phyloP scores from a whole-genome alignment of 345 rosid genomes.

The Camelina neglecta region DNA sequence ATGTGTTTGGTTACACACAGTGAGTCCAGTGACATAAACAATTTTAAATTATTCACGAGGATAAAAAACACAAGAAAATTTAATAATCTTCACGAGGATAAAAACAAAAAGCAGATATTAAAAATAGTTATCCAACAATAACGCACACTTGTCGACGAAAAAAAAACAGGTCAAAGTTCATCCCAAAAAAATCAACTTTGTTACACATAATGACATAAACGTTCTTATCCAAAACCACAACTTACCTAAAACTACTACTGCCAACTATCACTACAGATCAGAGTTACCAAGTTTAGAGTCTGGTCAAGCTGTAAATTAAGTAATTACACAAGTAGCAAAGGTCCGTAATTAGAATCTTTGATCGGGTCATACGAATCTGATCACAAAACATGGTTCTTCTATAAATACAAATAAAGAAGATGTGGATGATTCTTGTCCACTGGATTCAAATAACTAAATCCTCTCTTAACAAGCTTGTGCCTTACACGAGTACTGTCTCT shows the following conservation, averaged over 20 bases:
- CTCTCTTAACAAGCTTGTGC: slow-evolving; percentile 30
- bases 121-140: slow-evolving; percentile 26
- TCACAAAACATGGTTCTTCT: slow-evolving; percentile 13
- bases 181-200: slow-evolving; percentile 6
- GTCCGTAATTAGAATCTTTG: slow-evolving; percentile 26
- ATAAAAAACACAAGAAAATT: slow-evolving; percentile 1
- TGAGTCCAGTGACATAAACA: not conserved
- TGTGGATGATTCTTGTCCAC: slow-evolving; percentile 37
- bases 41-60: slow-evolving; percentile 25
- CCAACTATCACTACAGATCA: not conserved
- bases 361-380: slow-evolving; percentile 31
- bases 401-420: slow-evolving; percentile 17
- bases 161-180: too few relatives aligned
- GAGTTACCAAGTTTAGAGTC: slow-evolving; percentile 12
- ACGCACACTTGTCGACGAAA: slow-evolving; percentile 3
- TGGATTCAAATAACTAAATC: slow-evolving; percentile 33
- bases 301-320: slow-evolving; percentile 14
- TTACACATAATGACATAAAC: not conserved
- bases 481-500: slow-evolving; percentile 33
- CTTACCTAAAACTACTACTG: not conserved
- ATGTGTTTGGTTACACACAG: slow-evolving; percentile 25
- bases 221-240: slow-evolving; percentile 32
- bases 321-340: not conserved
- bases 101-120: slow-evolving; percentile 24
- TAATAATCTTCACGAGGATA: slow-evolving; percentile 16